Conservation (phyloP, 192 early-diverging fungal genomes). For the Mortierella alpina region DNA sequence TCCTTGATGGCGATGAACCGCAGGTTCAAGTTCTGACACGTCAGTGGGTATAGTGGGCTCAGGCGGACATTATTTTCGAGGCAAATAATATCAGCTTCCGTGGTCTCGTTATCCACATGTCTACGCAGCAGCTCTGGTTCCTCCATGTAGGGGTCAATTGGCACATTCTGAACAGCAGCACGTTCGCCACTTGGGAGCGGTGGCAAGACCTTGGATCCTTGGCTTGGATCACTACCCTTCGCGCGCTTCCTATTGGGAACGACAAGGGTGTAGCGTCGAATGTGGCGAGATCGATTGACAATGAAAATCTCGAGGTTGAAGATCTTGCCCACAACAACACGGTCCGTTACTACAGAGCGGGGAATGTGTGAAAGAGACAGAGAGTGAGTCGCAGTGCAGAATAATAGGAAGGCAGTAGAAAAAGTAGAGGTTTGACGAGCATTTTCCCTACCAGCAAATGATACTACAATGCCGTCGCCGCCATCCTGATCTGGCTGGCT, state of each 20-base stretch:
- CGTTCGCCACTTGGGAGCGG: constrained; percentile 54
- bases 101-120: constrained; percentile 67
- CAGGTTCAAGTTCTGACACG: constrained; percentile 66
- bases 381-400: neutral
- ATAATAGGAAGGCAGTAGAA: neutral
- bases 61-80: constrained; percentile 69
- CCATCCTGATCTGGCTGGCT: constrained; percentile 57
- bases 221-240: constrained; percentile 52
- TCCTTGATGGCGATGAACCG: constrained; percentile 71
- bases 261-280: constrained; percentile 62
- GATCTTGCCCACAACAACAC: constrained; percentile 61
- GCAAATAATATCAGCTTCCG: constrained; percentile 69
- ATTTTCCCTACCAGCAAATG: constrained; percentile 59
- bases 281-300: constrained; percentile 66
- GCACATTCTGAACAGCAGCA: constrained; percentile 41
- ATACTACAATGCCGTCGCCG: constrained; percentile 67
- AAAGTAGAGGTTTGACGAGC: neutral
- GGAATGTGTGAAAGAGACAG: neutral
- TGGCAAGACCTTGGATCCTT: constrained; percentile 53
- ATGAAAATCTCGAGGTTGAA: constrained; percentile 67
- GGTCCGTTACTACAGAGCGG: constrained; percentile 35
- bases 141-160: constrained; percentile 69
- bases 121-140: constrained; percentile 65
- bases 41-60: constrained; percentile 64
- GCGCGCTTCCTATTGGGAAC: constrained; percentile 68